These are phyloP conservation scores for Mentha longifolia DNA, from an alignment of 257 asterid species.

Conservation along the genomic window DNA sequence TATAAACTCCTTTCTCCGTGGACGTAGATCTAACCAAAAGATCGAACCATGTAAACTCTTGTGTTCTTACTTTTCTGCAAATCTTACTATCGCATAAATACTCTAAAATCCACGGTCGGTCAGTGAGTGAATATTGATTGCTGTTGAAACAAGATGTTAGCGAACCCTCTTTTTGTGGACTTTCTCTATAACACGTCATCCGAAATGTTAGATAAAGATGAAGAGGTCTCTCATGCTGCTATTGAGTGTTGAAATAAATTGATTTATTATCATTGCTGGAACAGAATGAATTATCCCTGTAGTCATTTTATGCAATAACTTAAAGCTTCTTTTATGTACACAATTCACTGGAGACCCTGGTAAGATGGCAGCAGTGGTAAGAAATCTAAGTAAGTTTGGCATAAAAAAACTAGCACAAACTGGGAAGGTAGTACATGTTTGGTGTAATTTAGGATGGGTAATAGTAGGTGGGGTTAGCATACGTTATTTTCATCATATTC, in stretches of 20 bases:
- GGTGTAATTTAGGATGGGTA: too few relatives aligned
- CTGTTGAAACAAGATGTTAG: constrained; percentile 20
- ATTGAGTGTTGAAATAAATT: background rate
- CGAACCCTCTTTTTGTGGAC: background rate
- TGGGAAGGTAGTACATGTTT: constrained; percentile 80
- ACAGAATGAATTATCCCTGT: constrained; percentile 13
- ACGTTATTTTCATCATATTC: too few relatives aligned
- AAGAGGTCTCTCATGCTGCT: constrained; percentile 25
- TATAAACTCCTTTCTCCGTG: too few relatives aligned
- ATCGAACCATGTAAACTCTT: too few relatives aligned
- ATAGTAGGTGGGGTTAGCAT: too few relatives aligned
- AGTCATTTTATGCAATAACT: constrained; percentile 16
- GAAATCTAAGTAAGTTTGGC: constrained; percentile 81
- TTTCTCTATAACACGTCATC: constrained; percentile 21
- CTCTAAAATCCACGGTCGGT: too few relatives aligned
- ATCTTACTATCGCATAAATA: too few relatives aligned
- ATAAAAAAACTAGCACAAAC: constrained; percentile 83
- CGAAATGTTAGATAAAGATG: constrained; percentile 2
- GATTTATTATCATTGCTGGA: constrained; percentile 1
- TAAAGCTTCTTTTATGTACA: constrained; percentile 28
- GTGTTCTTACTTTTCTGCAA: too few relatives aligned
- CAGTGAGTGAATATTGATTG: constrained; percentile 13
- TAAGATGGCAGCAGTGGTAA: constrained; percentile 76
- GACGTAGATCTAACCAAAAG: too few relatives aligned
- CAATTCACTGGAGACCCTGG: constrained; percentile 98